Conservation (phyloP, 345 rosid genomes). For the Euphorbia lathyris region DNA sequence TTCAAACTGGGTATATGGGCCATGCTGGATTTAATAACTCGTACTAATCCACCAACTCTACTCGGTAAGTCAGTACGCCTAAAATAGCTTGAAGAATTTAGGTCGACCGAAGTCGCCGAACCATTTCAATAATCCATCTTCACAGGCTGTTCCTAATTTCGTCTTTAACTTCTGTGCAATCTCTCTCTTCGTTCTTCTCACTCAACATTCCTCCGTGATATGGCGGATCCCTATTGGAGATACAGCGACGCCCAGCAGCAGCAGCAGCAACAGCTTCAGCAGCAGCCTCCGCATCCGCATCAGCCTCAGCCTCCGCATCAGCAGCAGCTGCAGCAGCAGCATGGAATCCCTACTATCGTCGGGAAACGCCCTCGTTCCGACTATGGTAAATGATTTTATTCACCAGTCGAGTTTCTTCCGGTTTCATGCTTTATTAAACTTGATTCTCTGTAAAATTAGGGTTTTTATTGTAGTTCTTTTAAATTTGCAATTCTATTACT, state of each 20-base stretch:
- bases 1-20: too few relatives aligned
- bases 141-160: too few relatives aligned
- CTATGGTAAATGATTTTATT: constrained; percentile 26
- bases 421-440: neutral
- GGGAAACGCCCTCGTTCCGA: constrained; percentile 55
- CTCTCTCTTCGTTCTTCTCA: neutral
- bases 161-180: too few relatives aligned
- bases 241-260: constrained; percentile 39
- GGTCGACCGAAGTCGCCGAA: too few relatives aligned
- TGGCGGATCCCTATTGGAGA: constrained; percentile 61
- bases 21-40: too few relatives aligned
- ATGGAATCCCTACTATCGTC: constrained; percentile 26
- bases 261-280: constrained; percentile 32
- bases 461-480: neutral
- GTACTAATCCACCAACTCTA: too few relatives aligned
- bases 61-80: too few relatives aligned
- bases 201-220: constrained; percentile 1
- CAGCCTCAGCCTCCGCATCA: too few relatives aligned
- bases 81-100: too few relatives aligned
- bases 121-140: too few relatives aligned
- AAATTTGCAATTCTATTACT: neutral
- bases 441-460: neutral
- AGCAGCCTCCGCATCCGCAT: too few relatives aligned
- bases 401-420: neutral
- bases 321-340: constrained; percentile 29